These are phyloP conservation scores for Cutaneotrichosporon sp. DNA, from an alignment of 1,284 basidiomycete species.

Conservation along the genomic window DNA sequence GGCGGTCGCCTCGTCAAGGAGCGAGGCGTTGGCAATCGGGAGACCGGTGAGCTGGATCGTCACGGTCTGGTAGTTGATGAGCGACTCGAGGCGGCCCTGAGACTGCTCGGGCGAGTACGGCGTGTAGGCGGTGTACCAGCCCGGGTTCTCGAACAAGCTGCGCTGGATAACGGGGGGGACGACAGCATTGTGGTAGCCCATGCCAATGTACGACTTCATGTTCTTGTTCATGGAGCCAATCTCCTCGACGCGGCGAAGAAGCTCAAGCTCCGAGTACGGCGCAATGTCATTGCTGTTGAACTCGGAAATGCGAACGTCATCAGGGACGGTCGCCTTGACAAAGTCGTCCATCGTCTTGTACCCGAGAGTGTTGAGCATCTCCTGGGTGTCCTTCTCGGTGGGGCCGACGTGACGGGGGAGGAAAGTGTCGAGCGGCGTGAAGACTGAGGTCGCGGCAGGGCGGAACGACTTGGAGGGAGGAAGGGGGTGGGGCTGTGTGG, in stretches of 20 bases:
- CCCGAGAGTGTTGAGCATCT: constrained; percentile 77
- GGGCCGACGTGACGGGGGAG: constrained; percentile 85
- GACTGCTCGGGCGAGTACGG: constrained; percentile 60
- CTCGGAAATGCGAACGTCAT: constrained; percentile 69
- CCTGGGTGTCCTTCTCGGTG: constrained; percentile 67
- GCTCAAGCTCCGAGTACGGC: constrained; percentile 80
- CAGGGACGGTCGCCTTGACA: constrained; percentile 73
- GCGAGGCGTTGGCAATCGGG: constrained; percentile 90
- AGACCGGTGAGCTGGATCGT: constrained; percentile 90
- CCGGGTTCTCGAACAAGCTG: constrained; percentile 95
- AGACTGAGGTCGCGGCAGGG: constrained; percentile 53
- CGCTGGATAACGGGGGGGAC: constrained; percentile 90
- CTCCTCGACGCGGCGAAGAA: constrained; percentile 71
- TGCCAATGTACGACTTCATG: constrained; percentile 91
- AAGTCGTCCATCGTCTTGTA: constrained; percentile 85
- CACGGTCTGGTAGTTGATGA: constrained; percentile 97
- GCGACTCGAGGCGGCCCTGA: constrained; percentile 80
- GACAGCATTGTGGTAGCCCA: constrained; percentile 95
- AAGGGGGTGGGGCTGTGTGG: constrained; percentile 48
- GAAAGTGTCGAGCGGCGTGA: constrained; percentile 83
- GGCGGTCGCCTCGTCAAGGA: constrained; percentile 88
- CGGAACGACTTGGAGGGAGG: constrained; percentile 41
- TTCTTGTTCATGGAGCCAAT: constrained; percentile 75
- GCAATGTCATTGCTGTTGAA: constrained; percentile 60
- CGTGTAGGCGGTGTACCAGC: constrained; percentile 98